Evolutionary conservation across 2,329 filamentous ascomycete genomes (phyloP).

Genomic region (Nothophaeocryptopus gaeumannii): DNA sequence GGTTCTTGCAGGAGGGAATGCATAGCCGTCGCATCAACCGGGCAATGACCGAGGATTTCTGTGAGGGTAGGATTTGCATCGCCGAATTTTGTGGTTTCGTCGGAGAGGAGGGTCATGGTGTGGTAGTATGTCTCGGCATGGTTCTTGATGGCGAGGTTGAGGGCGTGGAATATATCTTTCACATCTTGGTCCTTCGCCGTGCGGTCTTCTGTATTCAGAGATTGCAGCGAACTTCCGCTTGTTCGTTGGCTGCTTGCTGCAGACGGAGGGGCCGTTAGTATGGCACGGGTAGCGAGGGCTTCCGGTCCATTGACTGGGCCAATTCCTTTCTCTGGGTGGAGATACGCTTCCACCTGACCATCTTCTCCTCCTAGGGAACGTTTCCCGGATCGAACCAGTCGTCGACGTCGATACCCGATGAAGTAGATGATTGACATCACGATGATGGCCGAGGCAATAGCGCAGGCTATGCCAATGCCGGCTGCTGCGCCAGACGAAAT

Average conservation of each 20-base stretch:
- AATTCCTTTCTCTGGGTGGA: too few relatives aligned
- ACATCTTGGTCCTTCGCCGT: conserved; percentile 1
- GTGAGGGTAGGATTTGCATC: conserved; percentile 8
- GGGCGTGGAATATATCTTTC: conserved; percentile 4
- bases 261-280: too few relatives aligned
- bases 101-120: background rate
- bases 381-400: background rate
- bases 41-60: conserved; percentile 6
- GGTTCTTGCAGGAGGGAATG: conserved; percentile 13
- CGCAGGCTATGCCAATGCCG: conserved; percentile 11
- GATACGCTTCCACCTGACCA: too few relatives aligned
- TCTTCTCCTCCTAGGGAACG: background rate
- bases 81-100: background rate
- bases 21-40: conserved; percentile 8
- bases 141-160: conserved; percentile 9
- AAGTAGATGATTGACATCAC: conserved; percentile 5
- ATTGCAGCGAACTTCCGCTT: too few relatives aligned
- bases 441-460: conserved; percentile 6
- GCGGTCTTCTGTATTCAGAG: too few relatives aligned
- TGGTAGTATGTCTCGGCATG: conserved; percentile 12
- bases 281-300: too few relatives aligned
- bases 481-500: conserved; percentile 9
- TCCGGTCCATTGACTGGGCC: too few relatives aligned
- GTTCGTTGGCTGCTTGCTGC: too few relatives aligned
- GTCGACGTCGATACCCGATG: conserved; percentile 2